Evolutionary conservation across 345 rosid genomes (phyloP).

Genomic region (Trapa bicornis): DNA sequence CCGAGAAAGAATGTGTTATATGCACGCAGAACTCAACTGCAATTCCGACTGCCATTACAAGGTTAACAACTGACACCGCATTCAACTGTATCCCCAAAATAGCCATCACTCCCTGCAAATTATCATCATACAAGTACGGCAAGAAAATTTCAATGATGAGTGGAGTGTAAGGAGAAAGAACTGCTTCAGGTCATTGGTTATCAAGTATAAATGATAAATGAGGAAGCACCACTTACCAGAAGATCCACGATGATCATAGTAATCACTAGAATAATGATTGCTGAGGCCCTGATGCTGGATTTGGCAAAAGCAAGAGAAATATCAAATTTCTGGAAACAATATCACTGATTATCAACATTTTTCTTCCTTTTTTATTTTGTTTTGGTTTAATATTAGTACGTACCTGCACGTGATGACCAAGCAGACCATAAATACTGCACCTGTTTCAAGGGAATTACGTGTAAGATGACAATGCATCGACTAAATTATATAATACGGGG

Average conservation of each 20-base stretch:
- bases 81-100: conserved; percentile 78
- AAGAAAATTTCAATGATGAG: background rate
- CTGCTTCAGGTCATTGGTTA: background rate
- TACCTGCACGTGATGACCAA: conserved; percentile 87
- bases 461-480: background rate
- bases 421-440: conserved; percentile 86
- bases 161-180: background rate
- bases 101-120: conserved; percentile 91
- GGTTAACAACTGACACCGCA: conserved; percentile 91
- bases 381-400: background rate
- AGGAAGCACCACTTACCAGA: conserved; percentile 35
- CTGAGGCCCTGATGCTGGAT: conserved; percentile 80
- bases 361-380: background rate
- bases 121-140: conserved; percentile 13
- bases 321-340: background rate
- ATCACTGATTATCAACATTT: background rate
- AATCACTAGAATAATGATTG: conserved; percentile 74
- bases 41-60: conserved; percentile 90
- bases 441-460: conserved; percentile 24
- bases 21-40: conserved; percentile 97
- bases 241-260: conserved; percentile 83
- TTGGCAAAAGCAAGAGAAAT: conserved; percentile 6
- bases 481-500: background rate
- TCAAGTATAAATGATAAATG: background rate
- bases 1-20: conserved; percentile 80